Evolutionary conservation across 768 basidiomycete species (phyloP), one percentile per base, ranked within the genome.

Genomic region (Phaeotremella fagi): DNA sequence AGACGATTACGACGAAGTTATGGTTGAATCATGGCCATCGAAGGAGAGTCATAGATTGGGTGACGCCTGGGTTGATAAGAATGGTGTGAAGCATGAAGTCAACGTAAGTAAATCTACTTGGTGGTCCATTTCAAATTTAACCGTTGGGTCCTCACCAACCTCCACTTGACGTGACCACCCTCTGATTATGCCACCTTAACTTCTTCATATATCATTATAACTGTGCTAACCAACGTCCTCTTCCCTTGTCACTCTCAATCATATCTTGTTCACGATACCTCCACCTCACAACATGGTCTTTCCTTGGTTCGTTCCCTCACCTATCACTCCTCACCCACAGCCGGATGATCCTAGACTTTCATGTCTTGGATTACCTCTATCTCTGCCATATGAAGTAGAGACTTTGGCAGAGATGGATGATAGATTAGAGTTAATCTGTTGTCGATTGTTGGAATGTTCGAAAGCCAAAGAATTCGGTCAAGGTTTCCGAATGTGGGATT

Each of bases 391-490:
- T 71, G 78, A 82, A 16, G 81, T 86, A 52, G 89, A 92, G 68
- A 77, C 85, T 1, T 79, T 85, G 57, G 80, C 82, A n/a, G 81
- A 81, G 66, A 86, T 89, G 83, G 80, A 86, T 72, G 77, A 81
- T 53, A 77, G 88, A 66, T 79, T 92, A 44, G 86, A 90, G 58
- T 82, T 85, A 82, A 88, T 70, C 71, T 85, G 57, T 60, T 82
- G 62, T 22, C 55, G 85, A 33, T 78, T 90, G 25, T 77, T 80
- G 2, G 87, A 92, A 71, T 82, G 83, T 49, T 77, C 88, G 20
- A 81, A 85, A 57, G 87, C 88, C 3, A 83, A 82, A 64, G 89
- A 91, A 70, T 91, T 82, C 74, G 87, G 88, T 33, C 81, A 84
- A 48, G 88, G 87, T 5, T 80, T 90, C 54, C 56, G 83, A 41